Evolutionary conservation across 345 rosid genomes (phyloP).

Genomic region (Gossypium sturtianum): DNA sequence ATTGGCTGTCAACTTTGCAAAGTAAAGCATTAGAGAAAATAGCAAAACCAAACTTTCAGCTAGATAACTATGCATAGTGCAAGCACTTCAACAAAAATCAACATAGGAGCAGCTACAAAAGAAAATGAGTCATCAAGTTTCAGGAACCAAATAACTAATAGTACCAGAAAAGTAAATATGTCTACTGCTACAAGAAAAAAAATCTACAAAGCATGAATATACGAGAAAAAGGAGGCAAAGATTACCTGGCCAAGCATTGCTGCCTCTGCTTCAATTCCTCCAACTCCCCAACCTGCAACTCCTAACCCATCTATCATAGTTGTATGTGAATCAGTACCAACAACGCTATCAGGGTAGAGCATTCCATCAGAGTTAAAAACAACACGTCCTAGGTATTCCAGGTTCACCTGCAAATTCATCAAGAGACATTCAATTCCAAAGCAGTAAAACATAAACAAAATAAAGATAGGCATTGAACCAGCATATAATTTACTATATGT

Average conservation of each 20-base stretch:
- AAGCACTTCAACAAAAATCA: neutral
- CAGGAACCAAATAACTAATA: neutral
- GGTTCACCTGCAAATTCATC: conserved; percentile 56
- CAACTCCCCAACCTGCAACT: conserved; percentile 95
- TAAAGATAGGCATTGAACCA: neutral
- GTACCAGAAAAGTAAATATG: neutral
- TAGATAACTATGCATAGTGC: neutral
- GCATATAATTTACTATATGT: neutral
- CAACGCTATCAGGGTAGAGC: conserved; percentile 87
- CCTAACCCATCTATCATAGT: conserved; percentile 94
- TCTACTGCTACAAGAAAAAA: neutral
- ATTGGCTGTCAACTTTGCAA: conserved; percentile 50
- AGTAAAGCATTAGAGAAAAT: conserved; percentile 18
- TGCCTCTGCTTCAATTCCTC: conserved; percentile 92
- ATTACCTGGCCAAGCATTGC: conserved; percentile 87
- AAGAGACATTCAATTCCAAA: neutral
- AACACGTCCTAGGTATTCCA: conserved; percentile 85
- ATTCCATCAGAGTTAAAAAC: conserved; percentile 67
- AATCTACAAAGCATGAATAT: neutral
- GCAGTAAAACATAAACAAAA: neutral
- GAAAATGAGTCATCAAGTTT: neutral
- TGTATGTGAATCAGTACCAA: conserved; percentile 87
- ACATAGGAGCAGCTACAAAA: neutral
- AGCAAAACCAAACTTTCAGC: neutral
- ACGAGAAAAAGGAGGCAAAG: neutral